phyloP scores from a whole-genome alignment of 768 basidiomycete species.

The Phlegmacium glaucopus region DNA sequence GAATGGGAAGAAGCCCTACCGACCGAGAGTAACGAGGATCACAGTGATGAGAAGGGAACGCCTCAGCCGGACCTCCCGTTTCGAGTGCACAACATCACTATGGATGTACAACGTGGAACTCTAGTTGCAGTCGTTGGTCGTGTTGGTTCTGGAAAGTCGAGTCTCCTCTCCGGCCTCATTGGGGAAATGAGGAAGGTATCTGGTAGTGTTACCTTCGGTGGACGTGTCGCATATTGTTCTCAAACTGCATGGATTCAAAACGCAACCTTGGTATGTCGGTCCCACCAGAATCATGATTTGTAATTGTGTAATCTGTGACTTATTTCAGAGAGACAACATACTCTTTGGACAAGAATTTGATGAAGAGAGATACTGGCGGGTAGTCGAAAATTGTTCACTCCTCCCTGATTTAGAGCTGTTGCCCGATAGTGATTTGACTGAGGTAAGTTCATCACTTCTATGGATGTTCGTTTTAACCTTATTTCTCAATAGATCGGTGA shows the following conservation, averaged over 20 bases:
- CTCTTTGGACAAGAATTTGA: constrained; percentile 64
- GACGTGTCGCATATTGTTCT: constrained; percentile 64
- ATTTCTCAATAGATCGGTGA: constrained; percentile 53
- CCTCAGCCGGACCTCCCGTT: constrained; percentile 37
- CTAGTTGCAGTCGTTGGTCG: constrained; percentile 64
- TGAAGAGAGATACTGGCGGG: constrained; percentile 63
- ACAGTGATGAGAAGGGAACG: constrained; percentile 13
- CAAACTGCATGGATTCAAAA: constrained; percentile 82
- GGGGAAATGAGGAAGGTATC: constrained; percentile 62
- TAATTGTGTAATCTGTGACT: background rate
- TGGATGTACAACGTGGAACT: constrained; percentile 53
- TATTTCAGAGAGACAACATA: constrained; percentile 56
- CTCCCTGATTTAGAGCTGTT: constrained; percentile 62
- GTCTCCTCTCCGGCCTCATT: constrained; percentile 57
- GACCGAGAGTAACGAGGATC: constrained; percentile 1
- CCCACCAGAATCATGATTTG: background rate
- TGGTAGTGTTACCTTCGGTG: constrained; percentile 58
- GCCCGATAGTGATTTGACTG: constrained; percentile 69
- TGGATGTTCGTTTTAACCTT: background rate
- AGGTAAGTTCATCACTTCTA: constrained; percentile 35
- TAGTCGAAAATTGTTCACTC: constrained; percentile 55
- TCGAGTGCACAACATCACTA: constrained; percentile 43
- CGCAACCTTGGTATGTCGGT: constrained; percentile 46
- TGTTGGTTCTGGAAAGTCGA: constrained; percentile 69
- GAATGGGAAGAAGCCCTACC: constrained; percentile 50